phyloP scores from a whole-genome alignment of 139 green algal species.

The Volvox reticuliferus region DNA sequence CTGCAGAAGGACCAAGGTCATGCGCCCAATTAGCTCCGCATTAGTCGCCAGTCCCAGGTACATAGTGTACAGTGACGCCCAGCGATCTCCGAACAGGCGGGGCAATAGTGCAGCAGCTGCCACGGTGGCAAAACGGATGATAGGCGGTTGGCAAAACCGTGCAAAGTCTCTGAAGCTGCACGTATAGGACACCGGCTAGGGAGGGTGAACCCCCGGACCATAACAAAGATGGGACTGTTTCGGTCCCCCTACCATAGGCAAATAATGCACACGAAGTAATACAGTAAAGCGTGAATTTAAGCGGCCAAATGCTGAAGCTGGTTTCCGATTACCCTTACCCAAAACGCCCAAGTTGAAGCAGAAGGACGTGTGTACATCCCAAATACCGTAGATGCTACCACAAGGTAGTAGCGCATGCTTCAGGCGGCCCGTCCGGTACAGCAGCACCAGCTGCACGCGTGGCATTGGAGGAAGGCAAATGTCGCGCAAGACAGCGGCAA shows the following conservation, averaged over 20 bases:
- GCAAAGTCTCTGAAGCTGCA: too few species aligned
- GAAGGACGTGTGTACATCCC: neutral
- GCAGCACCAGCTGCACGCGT: neutral
- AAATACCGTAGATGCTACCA: neutral
- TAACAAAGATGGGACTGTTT: too few species aligned
- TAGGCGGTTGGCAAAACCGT: too few species aligned
- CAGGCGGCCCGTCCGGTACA: neutral
- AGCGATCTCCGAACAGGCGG: neutral
- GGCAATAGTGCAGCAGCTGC: neutral
- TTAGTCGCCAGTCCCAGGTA: neutral
- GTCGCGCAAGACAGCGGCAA: too few species aligned
- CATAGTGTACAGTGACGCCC: neutral
- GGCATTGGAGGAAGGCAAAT: too few species aligned
- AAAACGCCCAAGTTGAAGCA: neutral
- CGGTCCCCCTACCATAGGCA: too few species aligned
- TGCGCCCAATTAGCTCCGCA: neutral
- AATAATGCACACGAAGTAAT: too few species aligned
- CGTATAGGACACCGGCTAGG: too few species aligned
- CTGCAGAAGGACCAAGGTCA: neutral
- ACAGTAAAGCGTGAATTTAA: too few species aligned
- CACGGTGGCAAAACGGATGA: too few species aligned
- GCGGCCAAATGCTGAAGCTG: too few species aligned
- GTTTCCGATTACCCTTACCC: neutral
- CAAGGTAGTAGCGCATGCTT: neutral
- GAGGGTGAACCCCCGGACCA: too few species aligned